Evolutionary conservation across 2,329 filamentous ascomycete genomes (phyloP).

Genomic region (Didymella pinodella): DNA sequence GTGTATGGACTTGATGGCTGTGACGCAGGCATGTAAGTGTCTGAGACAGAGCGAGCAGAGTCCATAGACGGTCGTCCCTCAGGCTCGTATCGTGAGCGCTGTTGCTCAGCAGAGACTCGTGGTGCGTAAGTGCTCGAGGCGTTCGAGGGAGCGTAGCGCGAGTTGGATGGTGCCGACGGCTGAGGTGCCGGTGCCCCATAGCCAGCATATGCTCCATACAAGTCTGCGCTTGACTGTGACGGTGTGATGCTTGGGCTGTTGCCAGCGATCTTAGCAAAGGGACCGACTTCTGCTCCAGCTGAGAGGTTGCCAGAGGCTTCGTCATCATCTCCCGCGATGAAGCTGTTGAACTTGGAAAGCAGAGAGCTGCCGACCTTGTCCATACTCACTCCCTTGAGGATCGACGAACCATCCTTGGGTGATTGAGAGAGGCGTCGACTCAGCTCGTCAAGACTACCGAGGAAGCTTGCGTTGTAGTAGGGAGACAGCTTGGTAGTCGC

Average conservation of each 20-base stretch:
- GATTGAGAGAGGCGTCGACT: slow-evolving; percentile 83
- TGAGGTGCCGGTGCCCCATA: slow-evolving; percentile 51
- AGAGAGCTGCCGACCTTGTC: slow-evolving; percentile 92
- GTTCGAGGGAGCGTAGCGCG: slow-evolving; percentile 51
- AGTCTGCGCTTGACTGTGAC: slow-evolving; percentile 74
- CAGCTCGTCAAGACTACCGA: slow-evolving; percentile 82
- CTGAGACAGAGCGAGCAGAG: slow-evolving; percentile 44
- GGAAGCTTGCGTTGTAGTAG: slow-evolving; percentile 81
- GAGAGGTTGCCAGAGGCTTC: slow-evolving; percentile 68
- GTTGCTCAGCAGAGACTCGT: slow-evolving; percentile 61
- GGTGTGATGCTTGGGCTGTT: slow-evolving; percentile 60
- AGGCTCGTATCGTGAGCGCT: slow-evolving; percentile 58
- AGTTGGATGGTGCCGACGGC: slow-evolving; percentile 41
- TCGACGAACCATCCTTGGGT: slow-evolving; percentile 82
- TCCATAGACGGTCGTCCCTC: slow-evolving; percentile 50
- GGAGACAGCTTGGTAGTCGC: slow-evolving; percentile 83
- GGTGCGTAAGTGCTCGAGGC: slow-evolving; percentile 52
- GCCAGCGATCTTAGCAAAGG: slow-evolving; percentile 83
- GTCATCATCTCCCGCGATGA: slow-evolving; percentile 89
- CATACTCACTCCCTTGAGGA: slow-evolving; percentile 88
- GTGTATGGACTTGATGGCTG: slow-evolving; percentile 40
- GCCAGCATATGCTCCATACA: slow-evolving; percentile 73
- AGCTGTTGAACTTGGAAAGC: slow-evolving; percentile 94
- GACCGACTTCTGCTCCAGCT: slow-evolving; percentile 67
- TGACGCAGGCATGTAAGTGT: slow-evolving; percentile 41